These are phyloP conservation scores for Colletotrichum gloeosporioides DNA, from an alignment of 2,329 filamentous ascomycete genomes.

Conservation along the genomic window DNA sequence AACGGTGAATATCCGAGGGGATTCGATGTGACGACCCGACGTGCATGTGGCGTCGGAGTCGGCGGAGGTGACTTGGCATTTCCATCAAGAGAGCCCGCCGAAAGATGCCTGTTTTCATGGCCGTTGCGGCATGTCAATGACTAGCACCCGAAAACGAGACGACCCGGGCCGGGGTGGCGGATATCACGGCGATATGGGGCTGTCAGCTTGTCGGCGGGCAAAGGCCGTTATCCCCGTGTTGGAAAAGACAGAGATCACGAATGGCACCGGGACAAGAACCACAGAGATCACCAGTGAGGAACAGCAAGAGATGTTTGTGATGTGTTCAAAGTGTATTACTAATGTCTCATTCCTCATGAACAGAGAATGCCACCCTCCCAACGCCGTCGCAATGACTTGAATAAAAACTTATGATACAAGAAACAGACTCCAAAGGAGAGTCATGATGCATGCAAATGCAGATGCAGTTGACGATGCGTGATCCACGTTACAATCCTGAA, in stretches of 20 bases:
- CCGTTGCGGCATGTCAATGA: background rate
- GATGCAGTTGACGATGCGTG: background rate
- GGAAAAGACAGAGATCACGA: background rate
- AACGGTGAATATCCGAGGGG: background rate
- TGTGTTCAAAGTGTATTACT: slow-evolving; percentile 1
- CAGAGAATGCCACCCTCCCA: background rate
- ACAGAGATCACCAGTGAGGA: background rate
- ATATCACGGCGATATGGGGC: background rate
- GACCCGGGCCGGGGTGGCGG: background rate
- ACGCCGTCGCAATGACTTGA: slow-evolving; percentile 20
- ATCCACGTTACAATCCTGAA: background rate
- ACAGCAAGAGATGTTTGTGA: background rate
- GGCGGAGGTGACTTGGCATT: background rate
- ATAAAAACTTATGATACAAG: slow-evolving; percentile 7
- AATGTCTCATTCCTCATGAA: slow-evolving; percentile 17
- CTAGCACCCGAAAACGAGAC: background rate
- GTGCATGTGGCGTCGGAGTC: background rate
- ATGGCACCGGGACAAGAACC: background rate
- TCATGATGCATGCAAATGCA: background rate
- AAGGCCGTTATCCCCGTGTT: background rate
- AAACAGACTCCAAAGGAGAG: background rate
- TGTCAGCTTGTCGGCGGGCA: background rate
- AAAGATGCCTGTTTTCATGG: background rate
- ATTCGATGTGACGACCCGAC: background rate
- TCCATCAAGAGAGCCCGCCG: background rate